Evolutionary conservation across 768 basidiomycete species (phyloP).

Genomic region (Neoboletus subvelutipes): DNA sequence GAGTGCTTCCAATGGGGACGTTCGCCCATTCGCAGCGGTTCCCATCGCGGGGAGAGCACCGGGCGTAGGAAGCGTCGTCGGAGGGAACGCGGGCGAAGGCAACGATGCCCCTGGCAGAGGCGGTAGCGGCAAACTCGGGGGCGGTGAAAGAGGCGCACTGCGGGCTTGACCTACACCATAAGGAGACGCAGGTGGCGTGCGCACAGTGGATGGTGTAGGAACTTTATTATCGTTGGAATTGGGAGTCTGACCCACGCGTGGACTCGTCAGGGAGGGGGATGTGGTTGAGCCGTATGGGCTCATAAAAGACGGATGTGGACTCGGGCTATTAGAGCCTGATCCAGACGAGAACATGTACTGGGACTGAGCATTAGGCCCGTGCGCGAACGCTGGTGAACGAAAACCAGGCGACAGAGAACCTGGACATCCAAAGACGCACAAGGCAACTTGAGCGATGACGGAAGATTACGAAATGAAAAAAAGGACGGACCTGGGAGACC

Average conservation of each 20-base stretch:
- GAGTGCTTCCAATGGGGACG: slow-evolving; percentile 15
- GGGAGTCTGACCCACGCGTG: neutral
- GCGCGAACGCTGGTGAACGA: slow-evolving; percentile 20
- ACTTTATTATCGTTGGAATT: neutral
- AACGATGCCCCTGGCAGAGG: slow-evolving; percentile 16
- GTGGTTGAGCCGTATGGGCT: slow-evolving; percentile 5
- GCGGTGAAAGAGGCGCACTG: slow-evolving; percentile 21
- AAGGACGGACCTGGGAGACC: slow-evolving; percentile 24
- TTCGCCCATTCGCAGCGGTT: slow-evolving; percentile 12
- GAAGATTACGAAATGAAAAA: slow-evolving; percentile 5
- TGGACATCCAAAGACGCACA: slow-evolving; percentile 1
- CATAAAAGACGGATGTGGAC: neutral
- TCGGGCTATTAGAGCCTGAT: slow-evolving; percentile 11
- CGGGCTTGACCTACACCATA: neutral
- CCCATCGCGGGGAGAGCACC: neutral
- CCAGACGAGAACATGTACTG: slow-evolving; percentile 23
- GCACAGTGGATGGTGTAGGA: slow-evolving; percentile 4
- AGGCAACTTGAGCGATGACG: slow-evolving; percentile 6
- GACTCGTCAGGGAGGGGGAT: neutral
- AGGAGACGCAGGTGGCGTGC: slow-evolving; percentile 10
- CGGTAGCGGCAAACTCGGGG: slow-evolving; percentile 24
- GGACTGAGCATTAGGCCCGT: neutral
- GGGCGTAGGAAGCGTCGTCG: neutral
- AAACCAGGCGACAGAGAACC: slow-evolving; percentile 23
- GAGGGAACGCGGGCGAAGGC: slow-evolving; percentile 16